Evolutionary conservation across 768 basidiomycete genomes (phyloP), one percentile per base, ranked within the genome.

Genomic region (Leccinum boreale): DNA sequence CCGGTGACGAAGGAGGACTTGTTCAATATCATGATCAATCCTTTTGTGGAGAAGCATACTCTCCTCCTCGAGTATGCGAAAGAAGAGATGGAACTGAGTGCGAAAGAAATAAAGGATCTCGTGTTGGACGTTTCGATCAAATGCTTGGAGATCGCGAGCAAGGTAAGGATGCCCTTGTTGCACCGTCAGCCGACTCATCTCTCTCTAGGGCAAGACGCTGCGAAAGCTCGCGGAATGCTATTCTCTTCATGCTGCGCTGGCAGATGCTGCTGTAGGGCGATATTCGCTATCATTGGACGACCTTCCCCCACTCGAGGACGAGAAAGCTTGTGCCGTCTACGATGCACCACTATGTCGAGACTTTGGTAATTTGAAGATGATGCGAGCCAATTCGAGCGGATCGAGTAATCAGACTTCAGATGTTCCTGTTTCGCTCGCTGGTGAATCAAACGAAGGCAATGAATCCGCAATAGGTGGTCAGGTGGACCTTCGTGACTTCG

Each of bases 81-180:
- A 53, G 68, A 68, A 28, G 68, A 65, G 42, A 79, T 82, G 66
- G 77, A 75, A 49, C 74, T 85, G 72, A 71, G 65, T 63, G 55
- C 31, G 50, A 66, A 67, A 44, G 82, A 81, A 24, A 69, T 83
- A 26, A 72, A 74, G 49, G 67, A 69, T 7, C 73, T 90, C 26
- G 75, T 85, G 9, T 75, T 80, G 63, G 84, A 88, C n/a, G 82
- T 89, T 36, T 81, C 82, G 7, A 68, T 77, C 51, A 77, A 76
- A 55, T 87, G 84, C 67, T 71, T 90, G 51, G 84, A 83, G 66
- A 77, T 85, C 51, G 81, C 83, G 9, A 85, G 84, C 78, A 81
- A 73, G 68, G 72, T 70, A 61, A 56, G 62, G 29, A 39, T 21
- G 33, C 50, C 50, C 10, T 12, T 46, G 50, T 31, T 26, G 44